phyloP scores from a whole-genome alignment of 306 rosid genomes.

The Luffa acutangula region DNA sequence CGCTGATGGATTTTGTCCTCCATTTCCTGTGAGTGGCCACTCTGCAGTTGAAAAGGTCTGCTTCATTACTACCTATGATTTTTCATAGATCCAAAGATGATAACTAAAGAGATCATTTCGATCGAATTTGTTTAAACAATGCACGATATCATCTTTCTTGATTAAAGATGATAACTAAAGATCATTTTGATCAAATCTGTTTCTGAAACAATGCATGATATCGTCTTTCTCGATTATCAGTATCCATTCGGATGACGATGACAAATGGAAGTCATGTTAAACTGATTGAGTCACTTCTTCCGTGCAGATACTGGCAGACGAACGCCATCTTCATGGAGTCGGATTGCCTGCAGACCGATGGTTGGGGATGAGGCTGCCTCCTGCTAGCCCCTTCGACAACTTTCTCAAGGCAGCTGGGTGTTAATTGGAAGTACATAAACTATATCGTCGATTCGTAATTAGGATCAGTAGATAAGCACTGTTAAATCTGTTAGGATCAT shows the following conservation, averaged over 20 bases:
- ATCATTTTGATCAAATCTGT: not conserved
- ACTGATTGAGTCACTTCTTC: not conserved
- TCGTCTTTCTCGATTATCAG: not conserved
- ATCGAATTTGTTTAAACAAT: not conserved
- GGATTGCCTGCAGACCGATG: conserved; percentile 34
- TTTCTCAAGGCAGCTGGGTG: conserved; percentile 95
- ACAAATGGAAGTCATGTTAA: not conserved
- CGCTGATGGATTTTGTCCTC: conserved; percentile 20
- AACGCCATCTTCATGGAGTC: conserved; percentile 18
- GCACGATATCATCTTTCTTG: not conserved
- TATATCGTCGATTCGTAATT: not conserved
- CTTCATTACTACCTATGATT: not conserved
- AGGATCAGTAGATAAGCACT: conserved; percentile 8
- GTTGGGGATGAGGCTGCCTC: conserved; percentile 77
- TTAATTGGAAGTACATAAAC: conserved; percentile 22
- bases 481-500: not conserved
- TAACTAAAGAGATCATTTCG: not conserved
- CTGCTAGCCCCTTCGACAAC: conserved; percentile 95
- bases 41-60: conserved; percentile 9
- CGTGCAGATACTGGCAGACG: conserved; percentile 31
- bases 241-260: not conserved
- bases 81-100: not conserved
- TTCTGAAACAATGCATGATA: not conserved
- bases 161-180: not conserved
- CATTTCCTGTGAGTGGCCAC: conserved; percentile 2